Base-by-base conservation (phyloP, 2,329 filamentous ascomycete species). In the Fusarium chuoi region DNA sequence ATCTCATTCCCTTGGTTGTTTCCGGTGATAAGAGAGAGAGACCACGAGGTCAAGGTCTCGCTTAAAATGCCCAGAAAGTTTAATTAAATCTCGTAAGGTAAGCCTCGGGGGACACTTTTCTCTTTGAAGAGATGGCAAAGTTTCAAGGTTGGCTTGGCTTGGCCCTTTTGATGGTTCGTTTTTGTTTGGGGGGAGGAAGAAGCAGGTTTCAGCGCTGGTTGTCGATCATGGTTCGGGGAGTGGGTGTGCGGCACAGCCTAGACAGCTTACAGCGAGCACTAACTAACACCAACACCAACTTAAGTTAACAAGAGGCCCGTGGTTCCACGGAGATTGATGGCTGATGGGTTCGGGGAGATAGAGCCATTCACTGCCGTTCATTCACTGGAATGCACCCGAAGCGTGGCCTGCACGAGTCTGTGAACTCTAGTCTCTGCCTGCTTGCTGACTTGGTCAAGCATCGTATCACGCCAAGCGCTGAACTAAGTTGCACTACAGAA, bases 261-360 rank as follows among this genome's bases (percentile, higher is more conserved):
- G 33, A 2, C 33, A 33, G 38, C 10, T 17, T 46, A 28, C 45
- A 48, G 20, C 18, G 44, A 45, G 15, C 42, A 57, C 39, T 41
- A 44, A 12, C 13, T 33, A 7, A 33, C 35, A 24, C 30, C 20
- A 7, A 33, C 35, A 24, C 30, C 20, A 48, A 35, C 18, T 26
- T 22, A 24, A 52, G 48, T 22, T 66, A 55, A 49, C 14, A 15
- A 28, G 41, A 67, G 64, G 59, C 41, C 63, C 60, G 58, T 63
- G 65, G 60, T 65, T 55, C 28, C 59, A 71, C 57, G 66, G 61
- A 60, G 28, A 63, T 45, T 45, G 64, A 68, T 78, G 76, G 33
- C 57, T 45, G 61, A 68, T 78, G 75, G 74, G 75, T 78, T 78
- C 72, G 76, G 75, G 70, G 74, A 78, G 73, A 73, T n/a, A 48